Conservation (phyloP, 2,329 filamentous ascomycete genomes). For the Hymenoscyphus fructigenus region DNA sequence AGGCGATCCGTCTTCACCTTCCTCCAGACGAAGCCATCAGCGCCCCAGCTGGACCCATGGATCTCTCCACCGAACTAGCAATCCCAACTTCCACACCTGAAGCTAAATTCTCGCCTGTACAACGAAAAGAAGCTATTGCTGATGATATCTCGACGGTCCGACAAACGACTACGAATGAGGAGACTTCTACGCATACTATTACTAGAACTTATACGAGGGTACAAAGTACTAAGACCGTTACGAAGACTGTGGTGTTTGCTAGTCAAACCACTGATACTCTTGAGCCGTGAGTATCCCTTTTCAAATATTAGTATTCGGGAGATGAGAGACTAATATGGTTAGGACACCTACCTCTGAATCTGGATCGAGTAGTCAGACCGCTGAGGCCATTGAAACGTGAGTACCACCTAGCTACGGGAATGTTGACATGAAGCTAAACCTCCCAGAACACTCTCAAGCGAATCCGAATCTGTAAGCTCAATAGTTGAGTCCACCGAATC, state of each 20-base stretch:
- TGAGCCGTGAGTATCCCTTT: not conserved
- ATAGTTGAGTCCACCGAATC: not conserved
- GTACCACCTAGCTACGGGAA: not conserved
- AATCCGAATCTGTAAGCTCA: not conserved
- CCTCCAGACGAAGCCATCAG: constrained; percentile 15
- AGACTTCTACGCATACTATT: not conserved
- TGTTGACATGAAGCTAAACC: not conserved
- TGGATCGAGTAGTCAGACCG: not conserved
- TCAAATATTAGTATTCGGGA: not conserved
- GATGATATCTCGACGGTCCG: not conserved
- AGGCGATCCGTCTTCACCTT: not conserved
- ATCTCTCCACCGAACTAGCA: not conserved
- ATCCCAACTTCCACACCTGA: not conserved
- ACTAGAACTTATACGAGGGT: not conserved
- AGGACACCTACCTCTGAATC: not conserved
- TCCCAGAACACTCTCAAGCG: not conserved
- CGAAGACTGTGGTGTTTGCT: not conserved
- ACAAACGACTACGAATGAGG: not conserved
- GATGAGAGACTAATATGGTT: not conserved
- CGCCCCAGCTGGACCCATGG: constrained; percentile 15
- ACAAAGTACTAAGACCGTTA: not conserved
- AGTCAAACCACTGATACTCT: not conserved
- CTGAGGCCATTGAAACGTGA: not conserved
- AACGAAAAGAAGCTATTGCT: not conserved
- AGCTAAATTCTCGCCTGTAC: not conserved